Percentiles rank a stretch among this genome's conserved stretches.
phyloP scores from a whole-genome alignment of 345 rosid genomes.

The Eucalyptus curtisii region DNA sequence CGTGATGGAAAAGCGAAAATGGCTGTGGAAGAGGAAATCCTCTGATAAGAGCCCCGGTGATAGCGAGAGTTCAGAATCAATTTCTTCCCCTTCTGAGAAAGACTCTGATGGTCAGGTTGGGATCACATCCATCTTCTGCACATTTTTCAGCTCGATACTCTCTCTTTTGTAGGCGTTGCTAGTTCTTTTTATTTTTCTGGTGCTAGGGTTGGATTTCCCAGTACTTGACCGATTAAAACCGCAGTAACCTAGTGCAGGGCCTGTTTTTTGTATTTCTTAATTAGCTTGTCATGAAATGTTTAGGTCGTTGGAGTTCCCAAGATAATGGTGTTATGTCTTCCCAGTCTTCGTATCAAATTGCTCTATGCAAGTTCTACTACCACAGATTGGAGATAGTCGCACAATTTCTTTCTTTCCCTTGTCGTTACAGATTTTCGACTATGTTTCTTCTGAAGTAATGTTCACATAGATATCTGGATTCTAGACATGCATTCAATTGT shows the following conservation, averaged over 20 bases:
- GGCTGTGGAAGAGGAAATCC: slow-evolving; percentile 65
- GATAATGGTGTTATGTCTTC: background rate
- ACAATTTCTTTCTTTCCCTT: background rate
- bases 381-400: background rate
- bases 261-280: background rate
- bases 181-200: background rate
- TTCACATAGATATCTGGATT: background rate
- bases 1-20: slow-evolving; percentile 66
- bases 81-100: slow-evolving; percentile 62
- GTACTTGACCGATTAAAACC: background rate
- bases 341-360: background rate
- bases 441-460: background rate
- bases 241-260: background rate
- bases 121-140: background rate
- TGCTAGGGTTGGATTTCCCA: background rate
- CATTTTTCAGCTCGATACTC: background rate
- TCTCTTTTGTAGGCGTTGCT: background rate
- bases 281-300: background rate
- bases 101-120: slow-evolving; percentile 61
- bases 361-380: background rate
- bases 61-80: slow-evolving; percentile 60
- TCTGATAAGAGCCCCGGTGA: slow-evolving; percentile 73
- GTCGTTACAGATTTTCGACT: background rate
- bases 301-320: background rate
- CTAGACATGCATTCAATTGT: background rate